phyloP scores from a whole-genome alignment of 176 grass and related monocot genomes.

The Chrysopogon serrulatus region DNA sequence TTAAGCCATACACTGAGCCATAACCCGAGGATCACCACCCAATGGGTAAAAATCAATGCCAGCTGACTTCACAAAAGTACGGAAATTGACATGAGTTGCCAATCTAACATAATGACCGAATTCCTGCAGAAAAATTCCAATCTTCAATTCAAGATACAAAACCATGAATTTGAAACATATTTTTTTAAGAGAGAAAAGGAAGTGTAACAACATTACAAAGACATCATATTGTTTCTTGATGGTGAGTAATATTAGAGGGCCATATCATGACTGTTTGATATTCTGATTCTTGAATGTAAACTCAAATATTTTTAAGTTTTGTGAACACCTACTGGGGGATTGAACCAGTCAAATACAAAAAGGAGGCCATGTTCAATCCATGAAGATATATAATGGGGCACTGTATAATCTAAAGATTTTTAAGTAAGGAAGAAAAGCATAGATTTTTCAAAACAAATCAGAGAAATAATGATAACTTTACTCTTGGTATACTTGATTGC shows the following conservation, averaged over 20 bases:
- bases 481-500: not conserved
- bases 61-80: conserved; percentile 82
- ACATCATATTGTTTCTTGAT: not conserved
- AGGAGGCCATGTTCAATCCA: not conserved
- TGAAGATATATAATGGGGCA: not conserved
- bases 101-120: conserved; percentile 97
- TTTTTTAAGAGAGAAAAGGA: not conserved
- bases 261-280: conserved; percentile 4
- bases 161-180: not conserved
- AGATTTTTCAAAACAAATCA: conserved; percentile 1
- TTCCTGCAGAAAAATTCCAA: conserved; percentile 55
- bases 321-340: not conserved
- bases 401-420: conserved; percentile 12
- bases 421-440: not conserved
- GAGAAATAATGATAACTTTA: not conserved
- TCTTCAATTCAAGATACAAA: not conserved
- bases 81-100: conserved; percentile 95
- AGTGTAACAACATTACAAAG: not conserved
- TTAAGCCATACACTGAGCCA: conserved; percentile 83
- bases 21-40: conserved; percentile 85
- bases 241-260: not conserved
- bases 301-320: not conserved
- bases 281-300: not conserved
- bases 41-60: conserved; percentile 97
- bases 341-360: not conserved